These are phyloP conservation scores for Prunella vulgaris DNA, from an alignment of 257 asterid species.

Conservation along the genomic window DNA sequence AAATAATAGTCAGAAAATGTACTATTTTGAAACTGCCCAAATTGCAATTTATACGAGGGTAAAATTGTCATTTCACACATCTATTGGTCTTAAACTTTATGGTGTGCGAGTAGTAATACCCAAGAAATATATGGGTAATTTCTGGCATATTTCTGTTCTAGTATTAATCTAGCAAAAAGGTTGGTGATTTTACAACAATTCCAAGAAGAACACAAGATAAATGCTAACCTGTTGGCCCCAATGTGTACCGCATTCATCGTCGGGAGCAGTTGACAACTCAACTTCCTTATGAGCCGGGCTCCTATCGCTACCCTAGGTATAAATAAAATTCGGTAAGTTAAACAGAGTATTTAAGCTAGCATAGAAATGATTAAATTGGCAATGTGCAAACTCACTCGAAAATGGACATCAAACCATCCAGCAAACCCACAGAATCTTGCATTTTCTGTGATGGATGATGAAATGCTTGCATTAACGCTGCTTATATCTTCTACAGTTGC, in stretches of 20 bases:
- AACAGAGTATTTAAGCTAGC: not conserved
- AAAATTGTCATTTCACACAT: not conserved
- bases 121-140: not conserved
- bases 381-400: conserved; percentile 56
- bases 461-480: conserved; percentile 46
- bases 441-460: conserved; percentile 58
- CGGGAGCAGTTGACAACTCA: conserved; percentile 85
- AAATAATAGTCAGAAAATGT: too few species aligned
- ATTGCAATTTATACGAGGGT: not conserved
- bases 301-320: conserved; percentile 51
- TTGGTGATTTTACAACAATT: not conserved
- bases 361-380: not conserved
- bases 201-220: not conserved
- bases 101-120: too few species aligned
- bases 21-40: too few species aligned
- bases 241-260: conserved; percentile 63
- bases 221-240: conserved; percentile 95
- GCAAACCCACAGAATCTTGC: conserved; percentile 77
- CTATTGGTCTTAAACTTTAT: too few species aligned
- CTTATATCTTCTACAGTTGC: conserved; percentile 58
- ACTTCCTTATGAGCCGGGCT: conserved; percentile 72
- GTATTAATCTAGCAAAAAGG: not conserved
- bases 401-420: conserved; percentile 99
- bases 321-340: conserved; percentile 18
- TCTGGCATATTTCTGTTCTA: not conserved